Evolutionary conservation across 257 asterid species (phyloP).

Genomic region (Solanum corneliomulleri): DNA sequence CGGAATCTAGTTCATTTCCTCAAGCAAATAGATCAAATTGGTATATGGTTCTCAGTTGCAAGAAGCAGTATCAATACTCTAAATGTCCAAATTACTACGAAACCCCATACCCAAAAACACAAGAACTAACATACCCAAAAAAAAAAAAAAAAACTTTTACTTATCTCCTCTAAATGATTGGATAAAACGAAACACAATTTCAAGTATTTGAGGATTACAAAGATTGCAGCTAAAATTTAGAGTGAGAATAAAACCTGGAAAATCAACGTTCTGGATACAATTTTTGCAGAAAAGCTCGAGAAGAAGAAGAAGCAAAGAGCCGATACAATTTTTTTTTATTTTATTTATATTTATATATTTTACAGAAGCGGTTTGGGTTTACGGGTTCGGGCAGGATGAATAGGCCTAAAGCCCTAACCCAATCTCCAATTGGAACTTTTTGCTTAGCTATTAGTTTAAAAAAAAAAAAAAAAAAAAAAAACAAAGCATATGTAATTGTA

Average conservation of each 20-base stretch:
- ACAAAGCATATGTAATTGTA: neutral
- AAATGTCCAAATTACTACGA: neutral
- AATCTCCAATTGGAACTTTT: neutral
- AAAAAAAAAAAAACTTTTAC: neutral
- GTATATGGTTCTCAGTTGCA: neutral
- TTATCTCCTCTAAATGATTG: neutral
- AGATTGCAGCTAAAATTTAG: neutral
- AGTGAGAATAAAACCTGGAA: neutral
- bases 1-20: neutral
- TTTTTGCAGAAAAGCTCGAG: neutral
- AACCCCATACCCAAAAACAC: neutral
- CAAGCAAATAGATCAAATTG: neutral
- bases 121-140: neutral
- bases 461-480: too few species aligned
- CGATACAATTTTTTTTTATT: neutral
- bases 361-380: neutral
- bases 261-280: neutral
- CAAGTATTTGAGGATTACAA: neutral
- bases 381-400: neutral
- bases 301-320: neutral
- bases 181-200: neutral
- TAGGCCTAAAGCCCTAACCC: neutral
- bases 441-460: neutral
- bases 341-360: neutral
- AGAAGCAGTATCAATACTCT: neutral